These are phyloP conservation scores for Geotrichum restrictum DNA, from an alignment of 1,139 yeast species.

Conservation along the genomic window DNA sequence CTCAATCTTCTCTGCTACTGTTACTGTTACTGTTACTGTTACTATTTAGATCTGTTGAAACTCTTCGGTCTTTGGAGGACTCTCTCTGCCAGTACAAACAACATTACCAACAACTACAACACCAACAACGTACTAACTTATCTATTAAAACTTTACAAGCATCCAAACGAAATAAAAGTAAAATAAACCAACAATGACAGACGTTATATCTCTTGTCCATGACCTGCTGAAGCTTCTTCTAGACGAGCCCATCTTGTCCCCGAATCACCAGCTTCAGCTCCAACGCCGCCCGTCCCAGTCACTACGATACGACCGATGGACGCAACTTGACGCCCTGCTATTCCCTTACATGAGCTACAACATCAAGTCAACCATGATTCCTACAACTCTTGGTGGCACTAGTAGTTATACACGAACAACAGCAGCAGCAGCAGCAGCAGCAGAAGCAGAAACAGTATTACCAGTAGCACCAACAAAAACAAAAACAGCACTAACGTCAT, in stretches of 20 bases:
- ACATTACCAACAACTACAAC: no score
- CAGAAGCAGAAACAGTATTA: background rate
- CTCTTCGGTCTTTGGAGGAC: no score
- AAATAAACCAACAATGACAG: background rate
- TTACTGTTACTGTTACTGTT: no score
- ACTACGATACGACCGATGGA: background rate
- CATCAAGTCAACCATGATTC: slow-evolving; percentile 6
- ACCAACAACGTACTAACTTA: no score
- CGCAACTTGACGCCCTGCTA: slow-evolving; percentile 9
- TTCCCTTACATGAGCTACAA: slow-evolving; percentile 13
- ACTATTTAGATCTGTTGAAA: no score
- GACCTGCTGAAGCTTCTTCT: background rate
- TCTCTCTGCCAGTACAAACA: no score
- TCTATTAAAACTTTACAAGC: no score
- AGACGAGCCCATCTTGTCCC: background rate
- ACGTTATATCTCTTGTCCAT: background rate
- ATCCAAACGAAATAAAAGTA: no score
- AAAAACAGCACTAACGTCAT: background rate
- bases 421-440: background rate
- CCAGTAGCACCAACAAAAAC: background rate
- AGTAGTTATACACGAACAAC: background rate
- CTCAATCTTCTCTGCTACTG: no score
- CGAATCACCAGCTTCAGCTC: background rate
- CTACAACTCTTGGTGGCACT: background rate
- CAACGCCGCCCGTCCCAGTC: background rate